Evolutionary conservation across 1,139 yeast genomes (phyloP).

Genomic region (Yamadazyma trypodendri): DNA sequence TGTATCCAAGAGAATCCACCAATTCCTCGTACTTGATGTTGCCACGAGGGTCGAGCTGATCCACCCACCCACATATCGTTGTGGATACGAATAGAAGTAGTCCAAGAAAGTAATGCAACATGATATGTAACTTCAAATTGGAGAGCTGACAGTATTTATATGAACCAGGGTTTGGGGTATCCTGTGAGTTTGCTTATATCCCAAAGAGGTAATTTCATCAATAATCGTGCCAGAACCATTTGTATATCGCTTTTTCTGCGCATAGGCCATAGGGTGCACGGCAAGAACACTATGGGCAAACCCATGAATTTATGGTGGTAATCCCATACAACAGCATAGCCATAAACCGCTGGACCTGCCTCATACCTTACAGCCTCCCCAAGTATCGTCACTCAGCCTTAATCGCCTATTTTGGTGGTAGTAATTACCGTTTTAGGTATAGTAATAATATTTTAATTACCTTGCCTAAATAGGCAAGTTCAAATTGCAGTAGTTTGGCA

Average conservation of each 20-base stretch:
- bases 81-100: not conserved
- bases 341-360: too few relatives aligned
- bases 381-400: too few relatives aligned
- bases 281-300: too few relatives aligned
- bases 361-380: too few relatives aligned
- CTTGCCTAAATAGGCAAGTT: slow-evolving; percentile 16
- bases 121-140: not conserved
- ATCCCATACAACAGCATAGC: too few relatives aligned
- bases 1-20: slow-evolving; percentile 11
- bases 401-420: not conserved
- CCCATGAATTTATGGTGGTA: too few relatives aligned
- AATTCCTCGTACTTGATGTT: slow-evolving; percentile 11
- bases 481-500: not conserved
- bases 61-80: slow-evolving; percentile 11
- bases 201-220: slow-evolving; percentile 5
- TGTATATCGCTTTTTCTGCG: too few relatives aligned
- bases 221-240: slow-evolving; percentile 2
- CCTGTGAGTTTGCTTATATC: slow-evolving; percentile 5
- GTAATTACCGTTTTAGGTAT: slow-evolving; percentile 5
- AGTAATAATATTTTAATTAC: slow-evolving; percentile 7
- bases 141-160: slow-evolving; percentile 1
- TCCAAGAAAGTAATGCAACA: not conserved
- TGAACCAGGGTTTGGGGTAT: not conserved
- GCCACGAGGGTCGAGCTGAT: slow-evolving; percentile 14
- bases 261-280: too few relatives aligned